Base-by-base conservation (phyloP, 805 yeast genomes). In the Spathaspora girioi region DNA sequence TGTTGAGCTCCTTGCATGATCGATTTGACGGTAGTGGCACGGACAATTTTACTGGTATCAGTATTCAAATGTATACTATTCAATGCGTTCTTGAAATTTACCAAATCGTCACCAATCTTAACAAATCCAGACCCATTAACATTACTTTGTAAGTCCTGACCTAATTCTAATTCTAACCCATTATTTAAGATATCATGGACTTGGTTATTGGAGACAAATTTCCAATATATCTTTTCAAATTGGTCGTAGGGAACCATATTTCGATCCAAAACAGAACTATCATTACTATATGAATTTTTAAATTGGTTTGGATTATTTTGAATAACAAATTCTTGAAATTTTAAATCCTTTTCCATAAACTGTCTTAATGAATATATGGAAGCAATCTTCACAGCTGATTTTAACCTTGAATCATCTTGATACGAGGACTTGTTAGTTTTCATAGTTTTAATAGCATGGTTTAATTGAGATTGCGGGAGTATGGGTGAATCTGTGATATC, bases 311-410 rank as follows among this genome's bases (percentile, higher is more conserved):
- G 43, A 46, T 59, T 54, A 19, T 50, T 49, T 42, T 57, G 60
- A 2, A 68, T 53, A 3, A 68, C 52, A 42, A 57, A 62, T 52
- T 69, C 68, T 62, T 69, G 69, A 65, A 77, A 70, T 59, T 69
- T 69, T 51, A 71, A 61, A 51, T 83, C 82, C 53, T 80, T 81
- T 47, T 82, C 86, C 64, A 77, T 77, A 59, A 80, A 84, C 57
- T 84, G 86, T 35, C 78, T 70, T 53, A 86, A 65, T 29, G 78
- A 79, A 66, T 81, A 82, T 6, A 78, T 57, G 0, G 86, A 77
- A 0, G 86, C 44, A 69, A 12, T 66, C 51, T 74, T 77, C 6
- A 56, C 57, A 15, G 56, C 54, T 12, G 57, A 49, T 38, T 51
- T 56, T 15, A 54, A 45, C 20, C 61, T 47, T 20, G 61, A 56